Evolutionary conservation across 23 red algal species (phyloP).

Genomic region (Pyropia haitanensis): DNA sequence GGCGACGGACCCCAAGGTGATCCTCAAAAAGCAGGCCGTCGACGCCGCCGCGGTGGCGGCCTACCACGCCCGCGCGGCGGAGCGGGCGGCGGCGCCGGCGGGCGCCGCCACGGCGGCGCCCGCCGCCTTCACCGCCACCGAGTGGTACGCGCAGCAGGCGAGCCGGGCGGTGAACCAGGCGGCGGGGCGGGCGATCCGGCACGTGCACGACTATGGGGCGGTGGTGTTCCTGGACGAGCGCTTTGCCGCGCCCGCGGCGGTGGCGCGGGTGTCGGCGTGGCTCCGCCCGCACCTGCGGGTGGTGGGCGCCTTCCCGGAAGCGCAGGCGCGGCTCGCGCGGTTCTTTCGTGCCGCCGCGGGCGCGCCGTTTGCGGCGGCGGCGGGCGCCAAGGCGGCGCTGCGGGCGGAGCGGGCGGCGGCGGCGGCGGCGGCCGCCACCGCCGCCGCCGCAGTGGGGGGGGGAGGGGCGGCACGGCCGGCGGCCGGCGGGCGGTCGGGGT

Average conservation of each 20-base stretch:
- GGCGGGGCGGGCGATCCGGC: slow-evolving; percentile 77
- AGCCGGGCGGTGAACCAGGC: slow-evolving; percentile 90
- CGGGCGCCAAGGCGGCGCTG: too few relatives aligned
- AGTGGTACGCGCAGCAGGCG: slow-evolving; percentile 82
- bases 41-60: slow-evolving; percentile 23
- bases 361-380: too few relatives aligned
- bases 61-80: not conserved
- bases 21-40: slow-evolving; percentile 63
- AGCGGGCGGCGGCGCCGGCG: not conserved
- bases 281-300: slow-evolving; percentile 38
- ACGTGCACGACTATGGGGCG: slow-evolving; percentile 84
- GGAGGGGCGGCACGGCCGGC: too few relatives aligned
- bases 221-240: slow-evolving; percentile 88
- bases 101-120: not conserved
- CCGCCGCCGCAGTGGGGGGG: too few relatives aligned
- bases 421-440: too few relatives aligned
- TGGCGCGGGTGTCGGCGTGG: slow-evolving; percentile 52
- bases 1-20: slow-evolving; percentile 65
- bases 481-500: too few relatives aligned
- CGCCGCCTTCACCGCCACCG: slow-evolving; percentile 18
- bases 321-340: too few relatives aligned
- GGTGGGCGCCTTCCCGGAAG: too few relatives aligned
- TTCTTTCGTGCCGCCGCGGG: too few relatives aligned
- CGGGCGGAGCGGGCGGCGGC: too few relatives aligned
- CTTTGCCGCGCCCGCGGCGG: slow-evolving; percentile 36